A percentile compares a stretch with the other conserved stretches of the same genome.
Conservation (phyloP, 257 asterid species). For the Osmanthus fragrans region DNA sequence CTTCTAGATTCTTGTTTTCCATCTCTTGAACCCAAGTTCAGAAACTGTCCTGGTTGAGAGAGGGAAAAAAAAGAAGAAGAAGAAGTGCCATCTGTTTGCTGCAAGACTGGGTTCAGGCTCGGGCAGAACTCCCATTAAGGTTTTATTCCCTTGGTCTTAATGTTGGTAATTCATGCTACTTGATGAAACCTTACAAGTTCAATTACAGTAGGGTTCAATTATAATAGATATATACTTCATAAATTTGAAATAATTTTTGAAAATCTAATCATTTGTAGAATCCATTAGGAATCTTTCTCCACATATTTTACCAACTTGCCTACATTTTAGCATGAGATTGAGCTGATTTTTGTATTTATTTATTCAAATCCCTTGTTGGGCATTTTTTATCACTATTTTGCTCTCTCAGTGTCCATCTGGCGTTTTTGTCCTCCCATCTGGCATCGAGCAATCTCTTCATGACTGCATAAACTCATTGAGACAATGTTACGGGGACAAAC, state of each 20-base stretch:
- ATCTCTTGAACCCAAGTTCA: neutral
- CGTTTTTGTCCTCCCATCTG: constrained; percentile 69
- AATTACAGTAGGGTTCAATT: neutral
- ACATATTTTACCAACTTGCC: neutral
- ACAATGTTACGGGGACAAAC: constrained; percentile 66
- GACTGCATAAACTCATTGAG: constrained; percentile 55
- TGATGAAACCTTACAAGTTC: neutral
- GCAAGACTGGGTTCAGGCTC: neutral
- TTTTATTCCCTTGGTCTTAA: neutral
- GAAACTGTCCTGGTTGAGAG: neutral
- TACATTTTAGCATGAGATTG: neutral
- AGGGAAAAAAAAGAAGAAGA: neutral
- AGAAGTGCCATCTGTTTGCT: neutral
- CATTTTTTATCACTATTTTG: constrained; percentile 15
- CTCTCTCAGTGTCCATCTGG: constrained; percentile 68
- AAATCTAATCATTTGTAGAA: neutral
- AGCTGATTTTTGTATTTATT: neutral
- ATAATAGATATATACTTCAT: neutral
- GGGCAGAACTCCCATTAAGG: neutral
- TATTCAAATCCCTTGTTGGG: neutral
- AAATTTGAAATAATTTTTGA: neutral
- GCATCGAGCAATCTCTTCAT: constrained; percentile 58
- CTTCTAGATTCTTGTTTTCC: neutral
- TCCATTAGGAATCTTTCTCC: neutral
- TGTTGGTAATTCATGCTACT: neutral